These are phyloP conservation scores for Penicillium palitans DNA, from an alignment of 2,329 filamentous ascomycete genomes.

Conservation along the genomic window DNA sequence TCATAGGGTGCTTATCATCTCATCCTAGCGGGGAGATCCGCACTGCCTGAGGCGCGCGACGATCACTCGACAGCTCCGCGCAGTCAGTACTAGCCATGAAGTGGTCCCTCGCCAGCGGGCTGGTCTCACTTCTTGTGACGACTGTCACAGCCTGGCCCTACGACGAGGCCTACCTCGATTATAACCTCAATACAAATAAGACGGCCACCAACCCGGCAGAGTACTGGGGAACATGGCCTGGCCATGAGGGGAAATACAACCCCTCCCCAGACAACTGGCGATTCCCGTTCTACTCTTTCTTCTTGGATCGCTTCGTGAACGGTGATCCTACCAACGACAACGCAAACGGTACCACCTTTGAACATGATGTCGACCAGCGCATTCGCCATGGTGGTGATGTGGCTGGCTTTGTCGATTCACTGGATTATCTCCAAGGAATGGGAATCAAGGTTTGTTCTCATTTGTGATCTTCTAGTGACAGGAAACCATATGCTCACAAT, in stretches of 20 bases:
- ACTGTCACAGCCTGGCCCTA: constrained; percentile 45
- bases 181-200: constrained; percentile 63
- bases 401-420: constrained; percentile 57
- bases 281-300: constrained; percentile 65
- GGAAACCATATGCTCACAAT: constrained; percentile 8
- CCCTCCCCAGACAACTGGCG: constrained; percentile 63
- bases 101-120: constrained; percentile 30
- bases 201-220: constrained; percentile 56
- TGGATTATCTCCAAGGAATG: constrained; percentile 66
- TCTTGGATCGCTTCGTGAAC: constrained; percentile 64
- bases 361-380: constrained; percentile 61
- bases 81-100: constrained; percentile 29
- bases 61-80: not conserved
- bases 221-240: constrained; percentile 57
- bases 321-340: constrained; percentile 65
- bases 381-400: constrained; percentile 65
- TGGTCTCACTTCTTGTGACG: constrained; percentile 35
- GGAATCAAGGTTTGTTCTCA: constrained; percentile 55
- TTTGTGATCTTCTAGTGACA: not conserved
- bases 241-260: constrained; percentile 48
- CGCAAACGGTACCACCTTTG: constrained; percentile 58
- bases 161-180: constrained; percentile 52
- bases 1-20: not conserved
- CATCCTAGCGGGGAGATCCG: not conserved
- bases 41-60: not conserved